Percentiles rank a stretch among this genome's conserved stretches.
These are phyloP conservation scores for Akanthomyces uredinophilus DNA, from an alignment of 2,329 filamentous ascomycete species.

Conservation along the genomic window DNA sequence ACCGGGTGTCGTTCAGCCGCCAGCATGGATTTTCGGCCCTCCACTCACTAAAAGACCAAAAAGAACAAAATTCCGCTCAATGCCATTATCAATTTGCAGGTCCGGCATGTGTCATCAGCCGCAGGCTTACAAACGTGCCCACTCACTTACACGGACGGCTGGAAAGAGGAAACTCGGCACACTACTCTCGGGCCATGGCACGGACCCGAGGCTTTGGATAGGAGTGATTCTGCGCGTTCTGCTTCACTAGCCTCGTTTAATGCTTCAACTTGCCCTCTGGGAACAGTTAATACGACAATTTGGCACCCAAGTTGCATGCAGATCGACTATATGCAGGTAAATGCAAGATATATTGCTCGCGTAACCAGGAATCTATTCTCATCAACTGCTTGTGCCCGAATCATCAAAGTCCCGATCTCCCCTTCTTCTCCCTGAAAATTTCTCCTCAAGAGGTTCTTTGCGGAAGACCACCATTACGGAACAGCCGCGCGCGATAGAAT, in stretches of 20 bases:
- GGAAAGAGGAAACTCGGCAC: background rate
- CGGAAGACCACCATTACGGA: background rate
- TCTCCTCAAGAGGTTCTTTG: background rate
- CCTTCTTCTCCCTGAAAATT: background rate
- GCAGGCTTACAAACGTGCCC: background rate
- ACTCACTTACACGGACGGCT: background rate
- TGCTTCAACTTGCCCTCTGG: background rate
- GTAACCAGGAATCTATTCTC: too few species aligned
- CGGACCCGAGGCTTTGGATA: background rate
- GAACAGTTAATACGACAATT: too few species aligned
- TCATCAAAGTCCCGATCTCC: too few species aligned
- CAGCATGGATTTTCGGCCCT: background rate
- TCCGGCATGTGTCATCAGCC: background rate
- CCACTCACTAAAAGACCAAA: too few species aligned
- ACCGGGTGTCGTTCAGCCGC: background rate
- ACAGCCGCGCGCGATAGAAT: constrained; percentile 1
- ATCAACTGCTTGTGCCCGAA: too few species aligned
- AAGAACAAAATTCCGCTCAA: background rate
- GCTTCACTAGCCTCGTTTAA: background rate
- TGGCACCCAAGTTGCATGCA: too few species aligned
- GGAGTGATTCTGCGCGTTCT: background rate
- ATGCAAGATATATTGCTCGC: background rate
- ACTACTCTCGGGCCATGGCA: background rate
- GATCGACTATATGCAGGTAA: background rate
- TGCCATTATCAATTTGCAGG: background rate